A percentile compares a stretch with the other conserved stretches of the same genome.
Conservation (phyloP, 768 basidiomycete species). For the Mycena chlorophos region DNA sequence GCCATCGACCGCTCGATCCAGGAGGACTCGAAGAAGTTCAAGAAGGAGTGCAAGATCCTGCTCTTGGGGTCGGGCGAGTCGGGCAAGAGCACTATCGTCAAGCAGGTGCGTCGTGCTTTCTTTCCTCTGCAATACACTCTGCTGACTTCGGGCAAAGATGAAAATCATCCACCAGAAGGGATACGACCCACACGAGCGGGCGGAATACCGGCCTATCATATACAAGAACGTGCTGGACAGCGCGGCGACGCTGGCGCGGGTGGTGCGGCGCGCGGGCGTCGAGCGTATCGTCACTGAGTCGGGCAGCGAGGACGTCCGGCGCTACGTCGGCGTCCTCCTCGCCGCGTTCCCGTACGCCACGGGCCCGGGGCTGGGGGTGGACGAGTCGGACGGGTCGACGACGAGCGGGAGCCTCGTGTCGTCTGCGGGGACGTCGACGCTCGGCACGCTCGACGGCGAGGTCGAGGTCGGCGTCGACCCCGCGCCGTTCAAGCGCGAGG, state of each 20-base stretch:
- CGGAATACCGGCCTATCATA: constrained; percentile 60
- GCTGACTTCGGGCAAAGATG: constrained; percentile 50
- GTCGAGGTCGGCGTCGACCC: constrained; percentile 15
- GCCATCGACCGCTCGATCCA: constrained; percentile 65
- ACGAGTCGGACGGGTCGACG: neutral
- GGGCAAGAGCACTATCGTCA: constrained; percentile 60
- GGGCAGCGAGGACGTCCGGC: neutral
- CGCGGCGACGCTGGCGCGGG: constrained; percentile 67
- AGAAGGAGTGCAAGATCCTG: constrained; percentile 74
- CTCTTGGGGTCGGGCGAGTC: constrained; percentile 47
- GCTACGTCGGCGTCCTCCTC: constrained; percentile 2
- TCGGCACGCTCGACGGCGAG: neutral
- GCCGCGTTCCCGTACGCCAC: constrained; percentile 8
- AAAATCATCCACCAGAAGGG: constrained; percentile 82
- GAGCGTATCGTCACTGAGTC: constrained; percentile 48
- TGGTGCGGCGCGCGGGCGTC: constrained; percentile 66
- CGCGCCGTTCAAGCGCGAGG: constrained; percentile 12
- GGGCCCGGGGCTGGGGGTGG: neutral
- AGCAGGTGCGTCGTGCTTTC: constrained; percentile 40
- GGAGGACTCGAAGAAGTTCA: constrained; percentile 64
- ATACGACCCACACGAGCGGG: constrained; percentile 61
- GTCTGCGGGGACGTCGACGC: neutral
- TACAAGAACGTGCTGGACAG: constrained; percentile 71
- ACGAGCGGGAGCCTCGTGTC: neutral
- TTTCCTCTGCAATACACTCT: neutral